phyloP scores from a whole-genome alignment of 768 basidiomycete genomes.

The Panaeolus cyanescens region DNA sequence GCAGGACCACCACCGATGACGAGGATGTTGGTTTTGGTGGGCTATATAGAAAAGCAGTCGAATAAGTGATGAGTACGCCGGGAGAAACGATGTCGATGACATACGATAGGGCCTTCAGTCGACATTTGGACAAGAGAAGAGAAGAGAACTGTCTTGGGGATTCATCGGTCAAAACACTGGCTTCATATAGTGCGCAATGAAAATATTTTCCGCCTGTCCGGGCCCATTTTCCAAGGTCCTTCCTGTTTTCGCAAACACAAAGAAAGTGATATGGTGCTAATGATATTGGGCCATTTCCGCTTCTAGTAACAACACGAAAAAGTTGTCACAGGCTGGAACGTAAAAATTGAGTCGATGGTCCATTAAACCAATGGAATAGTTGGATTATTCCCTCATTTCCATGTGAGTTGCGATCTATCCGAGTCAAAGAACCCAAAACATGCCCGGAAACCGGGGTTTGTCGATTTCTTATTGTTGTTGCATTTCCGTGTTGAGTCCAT shows the following conservation, averaged over 20 bases:
- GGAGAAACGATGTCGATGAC: neutral
- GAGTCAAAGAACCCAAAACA: neutral
- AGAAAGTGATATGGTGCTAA: neutral
- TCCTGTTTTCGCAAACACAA: slow-evolving; percentile 5
- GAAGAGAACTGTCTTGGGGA: neutral
- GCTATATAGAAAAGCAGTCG: slow-evolving; percentile 14
- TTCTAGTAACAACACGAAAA: neutral
- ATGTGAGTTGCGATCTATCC: neutral
- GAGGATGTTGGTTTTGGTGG: slow-evolving; percentile 31
- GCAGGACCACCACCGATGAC: slow-evolving; percentile 65
- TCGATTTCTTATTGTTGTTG: neutral
- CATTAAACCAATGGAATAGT: too few relatives aligned
- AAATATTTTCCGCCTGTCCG: neutral
- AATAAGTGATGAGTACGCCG: neutral
- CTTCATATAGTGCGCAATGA: slow-evolving; percentile 6
- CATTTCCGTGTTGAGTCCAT: neutral
- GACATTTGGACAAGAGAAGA: neutral
- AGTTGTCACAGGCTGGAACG: neutral
- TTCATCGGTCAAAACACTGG: neutral
- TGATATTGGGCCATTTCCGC: neutral
- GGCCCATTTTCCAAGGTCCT: neutral
- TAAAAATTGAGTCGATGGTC: neutral
- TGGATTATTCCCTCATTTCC: too few relatives aligned
- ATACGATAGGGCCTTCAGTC: neutral
- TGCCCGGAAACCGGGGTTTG: neutral